A percentile compares a stretch with the other conserved stretches of the same genome.
Conservation (phyloP, 2,329 filamentous ascomycete genomes). For the Phoma sp. region DNA sequence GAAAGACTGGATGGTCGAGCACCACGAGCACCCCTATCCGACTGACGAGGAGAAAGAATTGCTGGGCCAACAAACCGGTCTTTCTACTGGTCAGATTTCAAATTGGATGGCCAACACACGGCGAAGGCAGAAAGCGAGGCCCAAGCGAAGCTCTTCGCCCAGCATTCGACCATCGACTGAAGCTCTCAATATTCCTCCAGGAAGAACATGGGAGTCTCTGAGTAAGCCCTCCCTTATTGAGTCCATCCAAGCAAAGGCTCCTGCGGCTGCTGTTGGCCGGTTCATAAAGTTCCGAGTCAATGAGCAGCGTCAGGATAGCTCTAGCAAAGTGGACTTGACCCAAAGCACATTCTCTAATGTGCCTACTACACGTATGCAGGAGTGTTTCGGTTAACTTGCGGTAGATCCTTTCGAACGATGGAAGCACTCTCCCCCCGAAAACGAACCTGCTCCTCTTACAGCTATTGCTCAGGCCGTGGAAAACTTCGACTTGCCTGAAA, state of each 20-base stretch:
- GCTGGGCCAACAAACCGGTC: constrained; percentile 76
- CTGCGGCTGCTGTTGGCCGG: constrained; percentile 17
- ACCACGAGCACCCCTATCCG: constrained; percentile 84
- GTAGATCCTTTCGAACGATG: constrained; percentile 70
- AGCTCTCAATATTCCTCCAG: constrained; percentile 76
- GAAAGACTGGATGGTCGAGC: constrained; percentile 82
- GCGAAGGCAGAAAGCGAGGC: constrained; percentile 77
- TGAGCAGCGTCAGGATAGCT: constrained; percentile 4
- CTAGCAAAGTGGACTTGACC: constrained; percentile 1
- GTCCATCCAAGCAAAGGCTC: constrained; percentile 6
- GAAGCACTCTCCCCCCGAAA: constrained; percentile 71
- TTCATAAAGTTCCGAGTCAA: constrained; percentile 32
- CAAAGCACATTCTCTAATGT: constrained; percentile 3
- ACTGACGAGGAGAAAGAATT: constrained; percentile 85
- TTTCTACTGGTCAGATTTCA: constrained; percentile 82
- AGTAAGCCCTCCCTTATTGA: constrained; percentile 38
- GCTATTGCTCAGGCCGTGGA: constrained; percentile 68
- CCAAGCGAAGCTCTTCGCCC: constrained; percentile 72
- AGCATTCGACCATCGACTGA: constrained; percentile 66
- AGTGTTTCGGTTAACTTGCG: constrained; percentile 53
- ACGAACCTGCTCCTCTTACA: constrained; percentile 69
- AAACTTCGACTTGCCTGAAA: constrained; percentile 40
- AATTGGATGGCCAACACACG: constrained; percentile 94
- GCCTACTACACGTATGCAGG: constrained; percentile 25
- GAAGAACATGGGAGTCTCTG: constrained; percentile 59